phyloP scores from a whole-genome alignment of 1,284 basidiomycete species.

The Cutaneotrichosporon cyanovorans region DNA sequence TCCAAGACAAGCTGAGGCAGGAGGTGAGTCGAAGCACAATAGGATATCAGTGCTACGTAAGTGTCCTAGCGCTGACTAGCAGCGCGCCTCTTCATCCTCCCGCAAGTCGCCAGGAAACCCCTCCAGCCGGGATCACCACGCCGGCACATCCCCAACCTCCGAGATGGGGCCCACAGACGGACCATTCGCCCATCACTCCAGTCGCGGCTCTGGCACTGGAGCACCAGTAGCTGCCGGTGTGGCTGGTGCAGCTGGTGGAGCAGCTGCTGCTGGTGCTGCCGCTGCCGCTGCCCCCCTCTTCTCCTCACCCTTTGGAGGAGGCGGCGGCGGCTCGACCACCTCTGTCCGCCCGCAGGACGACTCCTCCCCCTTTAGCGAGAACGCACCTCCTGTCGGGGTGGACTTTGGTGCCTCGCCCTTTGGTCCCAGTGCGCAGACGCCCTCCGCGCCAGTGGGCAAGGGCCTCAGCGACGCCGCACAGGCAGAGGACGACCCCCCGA shows the following conservation, averaged over 20 bases:
- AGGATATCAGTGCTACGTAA: background rate
- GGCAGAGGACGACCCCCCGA: constrained; percentile 21
- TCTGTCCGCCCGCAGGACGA: too few species aligned
- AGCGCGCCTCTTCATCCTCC: too few species aligned
- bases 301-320: constrained; percentile 26
- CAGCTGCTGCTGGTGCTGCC: constrained; percentile 21
- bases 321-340: too few species aligned
- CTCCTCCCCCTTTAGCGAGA: constrained; percentile 26
- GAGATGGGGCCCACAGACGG: constrained; percentile 32
- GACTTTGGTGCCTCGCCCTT: constrained; percentile 32
- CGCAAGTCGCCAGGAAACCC: too few species aligned
- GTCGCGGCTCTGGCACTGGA: constrained; percentile 15
- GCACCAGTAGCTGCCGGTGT: constrained; percentile 22
- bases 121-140: too few species aligned
- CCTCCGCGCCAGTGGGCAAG: constrained; percentile 52
- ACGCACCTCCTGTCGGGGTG: constrained; percentile 14
- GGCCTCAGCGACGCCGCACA: background rate
- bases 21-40: constrained; percentile 26
- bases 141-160: too few species aligned
- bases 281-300: constrained; percentile 12
- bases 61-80: too few species aligned
- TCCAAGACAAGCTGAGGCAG: constrained; percentile 53
- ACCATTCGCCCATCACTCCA: constrained; percentile 24
- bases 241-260: constrained; percentile 16
- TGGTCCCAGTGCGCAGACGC: constrained; percentile 41